Percentiles rank a stretch among this genome's conserved stretches.
phyloP scores from a whole-genome alignment of 1,284 basidiomycete genomes.

The Cystobasidium slooffiae region DNA sequence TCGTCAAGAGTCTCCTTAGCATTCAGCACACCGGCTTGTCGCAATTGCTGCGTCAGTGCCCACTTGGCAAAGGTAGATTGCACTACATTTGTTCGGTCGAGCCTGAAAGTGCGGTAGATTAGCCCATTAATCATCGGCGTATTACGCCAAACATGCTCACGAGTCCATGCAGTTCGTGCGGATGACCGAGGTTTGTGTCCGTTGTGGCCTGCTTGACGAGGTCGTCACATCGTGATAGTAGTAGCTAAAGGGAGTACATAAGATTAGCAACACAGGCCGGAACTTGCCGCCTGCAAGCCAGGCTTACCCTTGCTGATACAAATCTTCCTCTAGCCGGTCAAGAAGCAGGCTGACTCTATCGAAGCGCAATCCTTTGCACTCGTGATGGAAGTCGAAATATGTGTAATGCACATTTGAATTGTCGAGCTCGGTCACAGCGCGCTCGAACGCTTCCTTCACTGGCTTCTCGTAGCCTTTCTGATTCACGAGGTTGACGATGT shows the following conservation, averaged over 20 bases:
- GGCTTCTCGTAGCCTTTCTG: slow-evolving; percentile 93
- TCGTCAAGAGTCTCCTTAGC: slow-evolving; percentile 74
- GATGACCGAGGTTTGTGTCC: slow-evolving; percentile 69
- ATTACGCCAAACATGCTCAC: slow-evolving; percentile 42
- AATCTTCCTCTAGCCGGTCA: slow-evolving; percentile 73
- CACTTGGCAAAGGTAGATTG: slow-evolving; percentile 86
- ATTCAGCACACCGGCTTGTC: slow-evolving; percentile 70
- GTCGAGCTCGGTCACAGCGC: slow-evolving; percentile 63
- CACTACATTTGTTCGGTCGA: slow-evolving; percentile 96
- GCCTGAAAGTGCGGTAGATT: slow-evolving; percentile 63
- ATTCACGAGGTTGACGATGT: slow-evolving; percentile 90
- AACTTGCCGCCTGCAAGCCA: neutral
- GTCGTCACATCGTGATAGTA: slow-evolving; percentile 66
- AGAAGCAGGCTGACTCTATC: slow-evolving; percentile 86
- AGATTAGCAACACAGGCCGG: neutral
- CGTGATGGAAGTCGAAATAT: slow-evolving; percentile 98
- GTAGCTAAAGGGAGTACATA: slow-evolving; percentile 63
- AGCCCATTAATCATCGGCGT: neutral
- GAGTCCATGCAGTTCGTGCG: slow-evolving; percentile 75
- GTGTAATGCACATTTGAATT: slow-evolving; percentile 72
- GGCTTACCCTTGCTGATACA: slow-evolving; percentile 72
- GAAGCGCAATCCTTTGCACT: slow-evolving; percentile 95
- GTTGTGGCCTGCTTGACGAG: slow-evolving; percentile 61
- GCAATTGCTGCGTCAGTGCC: slow-evolving; percentile 79
- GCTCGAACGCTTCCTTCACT: slow-evolving; percentile 94